These are phyloP conservation scores for Pestalotiopsis sp. DNA, from an alignment of 2,329 filamentous ascomycete genomes.

Conservation along the genomic window DNA sequence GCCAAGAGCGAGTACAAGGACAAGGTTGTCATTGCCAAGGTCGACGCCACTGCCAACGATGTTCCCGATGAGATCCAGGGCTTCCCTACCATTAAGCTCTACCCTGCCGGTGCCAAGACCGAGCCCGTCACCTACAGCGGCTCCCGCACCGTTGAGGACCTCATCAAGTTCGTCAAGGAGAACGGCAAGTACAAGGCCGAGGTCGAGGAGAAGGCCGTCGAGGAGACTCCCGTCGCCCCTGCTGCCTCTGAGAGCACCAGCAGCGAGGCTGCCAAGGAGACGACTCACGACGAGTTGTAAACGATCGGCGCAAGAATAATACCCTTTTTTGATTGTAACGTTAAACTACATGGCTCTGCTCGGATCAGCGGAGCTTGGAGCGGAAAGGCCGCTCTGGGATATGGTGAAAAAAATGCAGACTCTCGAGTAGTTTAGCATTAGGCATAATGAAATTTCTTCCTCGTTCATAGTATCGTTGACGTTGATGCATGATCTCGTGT, in stretches of 20 bases:
- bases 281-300: constrained; percentile 77
- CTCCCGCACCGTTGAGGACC: constrained; percentile 85
- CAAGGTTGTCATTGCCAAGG: constrained; percentile 93
- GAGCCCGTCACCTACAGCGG: constrained; percentile 85
- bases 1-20: constrained; percentile 76
- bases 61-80: constrained; percentile 95
- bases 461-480: not conserved
- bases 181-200: constrained; percentile 88
- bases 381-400: constrained; percentile 10
- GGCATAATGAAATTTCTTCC: constrained; percentile 14
- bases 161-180: constrained; percentile 90
- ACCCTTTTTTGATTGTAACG: constrained; percentile 13
- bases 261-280: constrained; percentile 47
- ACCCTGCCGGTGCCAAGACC: constrained; percentile 85
- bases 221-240: constrained; percentile 53
- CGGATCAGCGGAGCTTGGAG: constrained; percentile 10
- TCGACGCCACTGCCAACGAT: constrained; percentile 95
- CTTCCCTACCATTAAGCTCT: constrained; percentile 99
- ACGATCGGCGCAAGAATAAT: constrained; percentile 27
- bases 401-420: constrained; percentile 11
- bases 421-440: constrained; percentile 12
- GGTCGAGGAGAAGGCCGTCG: constrained; percentile 57
- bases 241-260: constrained; percentile 49
- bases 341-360: constrained; percentile 14
- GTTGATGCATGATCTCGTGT: too few species aligned